Base-by-base conservation (phyloP, 306 rosid genomes). In the Cucurbita argyrosperma region DNA sequence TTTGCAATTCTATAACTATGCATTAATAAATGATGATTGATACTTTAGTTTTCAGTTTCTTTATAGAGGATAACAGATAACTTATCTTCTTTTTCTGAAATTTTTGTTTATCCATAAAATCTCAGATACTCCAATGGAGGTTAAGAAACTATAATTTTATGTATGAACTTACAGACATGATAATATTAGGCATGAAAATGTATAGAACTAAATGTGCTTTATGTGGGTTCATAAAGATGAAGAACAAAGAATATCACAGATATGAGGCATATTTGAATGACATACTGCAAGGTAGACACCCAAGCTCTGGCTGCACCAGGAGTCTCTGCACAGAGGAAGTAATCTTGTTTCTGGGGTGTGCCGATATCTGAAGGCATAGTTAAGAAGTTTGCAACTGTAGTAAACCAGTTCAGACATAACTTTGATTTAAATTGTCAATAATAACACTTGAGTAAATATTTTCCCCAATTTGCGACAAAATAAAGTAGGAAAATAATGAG, bases 221-320 rank as follows among this genome's bases (percentile, higher is more conserved):
- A 30, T 30, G 54, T 47, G 74, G 42, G 40, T 23, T 68, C 59
- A 70, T 51, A 37, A 51, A 15, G 26, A 47, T 70, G 8, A 26
- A 30, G 74, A 53, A 70, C 4, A 65, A 71, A 50, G 18, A 26
- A 38, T 63, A 65, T 57, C 23, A 13, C 35, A 13, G 37, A 46
- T 39, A 21, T 5, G 21, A 21, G 21, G 57, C n/a, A 50, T 18
- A 46, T 12, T 54, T 64, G 53, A 55, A 76, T 38, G 79, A 88
- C 99, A 83, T 86, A 95, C 99, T 91, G 97, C 77, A 95, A 84
- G 12, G 99, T 91, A 77, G 90, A 82, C 46, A 91, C 99, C 99
- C 99, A 95, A 64, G 99, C 99, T 85, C 90, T 88, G 58, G 99
- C 97, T 54, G 99, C 97, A 79, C 85, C 96, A 73, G 97, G 90